phyloP scores from a whole-genome alignment of 2,329 filamentous ascomycete genomes.

The Neofusicoccum umdonicola region DNA sequence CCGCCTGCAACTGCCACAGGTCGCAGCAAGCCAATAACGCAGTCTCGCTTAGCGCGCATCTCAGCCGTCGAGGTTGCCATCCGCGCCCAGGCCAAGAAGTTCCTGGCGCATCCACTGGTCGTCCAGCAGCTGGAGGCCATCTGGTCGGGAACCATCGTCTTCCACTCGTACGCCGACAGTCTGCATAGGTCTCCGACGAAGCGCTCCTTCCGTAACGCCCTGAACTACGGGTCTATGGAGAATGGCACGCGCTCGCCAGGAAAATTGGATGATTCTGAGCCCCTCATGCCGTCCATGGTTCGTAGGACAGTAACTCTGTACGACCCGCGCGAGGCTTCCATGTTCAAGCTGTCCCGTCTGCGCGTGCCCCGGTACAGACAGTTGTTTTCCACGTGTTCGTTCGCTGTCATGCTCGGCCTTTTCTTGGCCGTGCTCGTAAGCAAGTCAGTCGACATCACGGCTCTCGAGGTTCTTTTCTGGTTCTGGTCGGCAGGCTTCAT shows the following conservation, averaged over 20 bases:
- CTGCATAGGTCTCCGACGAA: constrained; percentile 64
- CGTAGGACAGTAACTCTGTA: constrained; percentile 82
- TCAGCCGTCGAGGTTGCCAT: constrained; percentile 93
- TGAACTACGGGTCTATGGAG: constrained; percentile 26
- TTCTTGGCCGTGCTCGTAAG: constrained; percentile 79
- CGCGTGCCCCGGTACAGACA: constrained; percentile 90
- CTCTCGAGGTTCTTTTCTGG: constrained; percentile 88
- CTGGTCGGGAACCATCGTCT: constrained; percentile 93
- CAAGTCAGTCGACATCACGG: constrained; percentile 76
- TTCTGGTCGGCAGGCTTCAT: constrained; percentile 97
- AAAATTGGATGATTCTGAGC: constrained; percentile 18
- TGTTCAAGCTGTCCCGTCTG: constrained; percentile 87
- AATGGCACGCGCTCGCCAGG: not conserved
- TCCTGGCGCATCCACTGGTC: constrained; percentile 85
- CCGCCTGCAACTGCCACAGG: constrained; percentile 39
- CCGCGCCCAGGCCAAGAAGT: constrained; percentile 86
- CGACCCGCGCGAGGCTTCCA: constrained; percentile 82
- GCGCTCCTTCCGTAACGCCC: constrained; percentile 30
- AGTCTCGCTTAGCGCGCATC: constrained; percentile 65
- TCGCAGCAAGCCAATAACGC: constrained; percentile 14
- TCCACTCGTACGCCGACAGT: constrained; percentile 83
- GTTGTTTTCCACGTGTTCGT: constrained; percentile 82
- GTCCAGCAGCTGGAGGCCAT: constrained; percentile 95
- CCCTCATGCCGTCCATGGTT: constrained; percentile 28
- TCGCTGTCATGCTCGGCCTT: constrained; percentile 78